Percentiles rank a stretch among this genome's conserved stretches.
Evolutionary conservation across 768 basidiomycete species (phyloP).

Genomic region (Boletus sp.): DNA sequence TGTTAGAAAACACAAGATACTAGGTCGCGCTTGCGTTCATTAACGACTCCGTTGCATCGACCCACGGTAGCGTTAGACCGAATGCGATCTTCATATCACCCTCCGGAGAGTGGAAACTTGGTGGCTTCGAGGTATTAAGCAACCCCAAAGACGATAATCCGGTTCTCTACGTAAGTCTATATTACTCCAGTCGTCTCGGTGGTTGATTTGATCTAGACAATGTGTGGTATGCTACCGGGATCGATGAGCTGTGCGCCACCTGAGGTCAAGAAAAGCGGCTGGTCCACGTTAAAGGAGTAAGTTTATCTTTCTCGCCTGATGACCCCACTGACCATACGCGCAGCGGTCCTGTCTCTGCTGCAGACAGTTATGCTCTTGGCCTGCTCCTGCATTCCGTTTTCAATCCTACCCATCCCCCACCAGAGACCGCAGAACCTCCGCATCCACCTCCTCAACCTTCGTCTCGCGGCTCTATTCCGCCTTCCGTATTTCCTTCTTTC

Average conservation of each 20-base stretch:
- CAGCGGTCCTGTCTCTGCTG: conserved; percentile 54
- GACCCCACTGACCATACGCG: neutral
- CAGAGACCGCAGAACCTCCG: conserved; percentile 64
- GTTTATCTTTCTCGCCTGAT: conserved; percentile 9
- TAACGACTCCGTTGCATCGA: conserved; percentile 77
- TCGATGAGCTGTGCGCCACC: conserved; percentile 65
- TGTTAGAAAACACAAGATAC: neutral
- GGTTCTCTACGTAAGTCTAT: conserved; percentile 69
- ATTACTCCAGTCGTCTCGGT: conserved; percentile 3
- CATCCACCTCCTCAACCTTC: conserved; percentile 77
- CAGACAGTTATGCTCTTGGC: conserved; percentile 87
- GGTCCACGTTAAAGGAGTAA: conserved; percentile 81
- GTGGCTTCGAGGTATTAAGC: conserved; percentile 89
- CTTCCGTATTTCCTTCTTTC: conserved; percentile 69
- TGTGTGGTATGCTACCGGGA: conserved; percentile 62
- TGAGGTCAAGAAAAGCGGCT: conserved; percentile 86
- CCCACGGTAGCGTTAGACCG: conserved; percentile 76
- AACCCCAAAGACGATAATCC: conserved; percentile 75
- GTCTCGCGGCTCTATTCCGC: conserved; percentile 74
- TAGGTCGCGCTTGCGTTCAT: conserved; percentile 89
- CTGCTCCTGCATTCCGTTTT: conserved; percentile 83
- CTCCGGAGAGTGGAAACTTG: conserved; percentile 95
- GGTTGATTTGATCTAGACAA: conserved; percentile 44
- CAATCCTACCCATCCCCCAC: conserved; percentile 76
- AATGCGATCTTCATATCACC: conserved; percentile 85